Percentiles rank a stretch among this genome's conserved stretches.
phyloP scores from a whole-genome alignment of 2,329 filamentous ascomycete genomes.

The Orbilia brochopaga region DNA sequence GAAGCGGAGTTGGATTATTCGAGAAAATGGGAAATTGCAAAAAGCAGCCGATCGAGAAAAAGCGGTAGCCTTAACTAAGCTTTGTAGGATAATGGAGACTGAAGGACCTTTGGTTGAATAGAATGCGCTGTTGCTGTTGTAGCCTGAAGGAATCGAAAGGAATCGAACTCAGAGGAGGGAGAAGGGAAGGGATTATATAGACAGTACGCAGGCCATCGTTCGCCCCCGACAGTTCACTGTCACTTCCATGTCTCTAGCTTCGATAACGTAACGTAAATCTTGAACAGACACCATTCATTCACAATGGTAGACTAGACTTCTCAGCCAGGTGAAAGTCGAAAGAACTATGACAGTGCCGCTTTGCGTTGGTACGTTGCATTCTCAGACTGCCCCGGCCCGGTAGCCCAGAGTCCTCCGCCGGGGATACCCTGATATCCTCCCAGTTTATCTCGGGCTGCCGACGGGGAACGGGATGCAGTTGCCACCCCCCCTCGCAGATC shows the following conservation, averaged over 20 bases:
- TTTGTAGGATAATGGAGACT: too few relatives aligned
- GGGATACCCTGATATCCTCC: too few relatives aligned
- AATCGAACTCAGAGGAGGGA: not conserved
- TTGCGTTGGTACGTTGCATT: constrained; percentile 21
- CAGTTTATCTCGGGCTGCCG: too few relatives aligned
- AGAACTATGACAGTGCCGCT: constrained; percentile 2
- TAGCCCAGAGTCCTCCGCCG: not conserved
- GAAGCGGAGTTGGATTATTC: not conserved
- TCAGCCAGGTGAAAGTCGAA: too few relatives aligned
- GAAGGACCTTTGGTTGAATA: too few relatives aligned
- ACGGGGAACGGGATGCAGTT: too few relatives aligned
- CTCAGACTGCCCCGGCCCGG: not conserved
- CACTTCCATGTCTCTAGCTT: not conserved
- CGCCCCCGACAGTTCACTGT: not conserved
- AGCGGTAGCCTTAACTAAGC: too few relatives aligned
- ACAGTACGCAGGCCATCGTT: not conserved
- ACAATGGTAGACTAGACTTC: not conserved
- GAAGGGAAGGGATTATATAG: constrained; percentile 27
- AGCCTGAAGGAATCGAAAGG: too few relatives aligned
- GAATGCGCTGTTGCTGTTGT: not conserved
- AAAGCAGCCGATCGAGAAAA: too few relatives aligned
- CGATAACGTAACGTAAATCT: too few relatives aligned
- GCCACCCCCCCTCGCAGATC: constrained; percentile 14
- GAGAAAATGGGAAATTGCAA: too few relatives aligned
- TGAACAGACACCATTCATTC: too few relatives aligned